These are phyloP conservation scores for Leptographium lundbergii DNA, from an alignment of 2,329 filamentous ascomycete genomes.

Conservation along the genomic window DNA sequence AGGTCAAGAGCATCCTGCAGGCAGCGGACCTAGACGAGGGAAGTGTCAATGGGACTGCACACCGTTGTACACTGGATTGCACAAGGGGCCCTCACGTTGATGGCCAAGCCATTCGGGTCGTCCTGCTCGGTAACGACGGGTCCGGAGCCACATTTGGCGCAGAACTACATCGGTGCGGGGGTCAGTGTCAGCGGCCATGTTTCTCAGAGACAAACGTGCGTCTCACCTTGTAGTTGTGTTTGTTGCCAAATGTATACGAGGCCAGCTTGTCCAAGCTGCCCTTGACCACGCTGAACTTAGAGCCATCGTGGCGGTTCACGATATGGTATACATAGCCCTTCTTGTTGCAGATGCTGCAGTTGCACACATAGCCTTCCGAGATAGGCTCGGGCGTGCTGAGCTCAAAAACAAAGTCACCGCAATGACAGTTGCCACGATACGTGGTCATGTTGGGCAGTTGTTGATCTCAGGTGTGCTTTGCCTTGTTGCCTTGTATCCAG, in stretches of 20 bases:
- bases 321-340: constrained; percentile 31
- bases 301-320: constrained; percentile 14
- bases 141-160: constrained; percentile 34
- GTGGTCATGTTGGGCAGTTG: constrained; percentile 12
- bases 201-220: neutral
- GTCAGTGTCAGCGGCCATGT: neutral
- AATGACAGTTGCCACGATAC: constrained; percentile 47
- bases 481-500: neutral
- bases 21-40: constrained; percentile 21
- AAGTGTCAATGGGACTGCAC: neutral
- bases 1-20: constrained; percentile 29
- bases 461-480: too few species aligned
- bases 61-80: neutral
- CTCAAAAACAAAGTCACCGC: constrained; percentile 39
- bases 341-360: constrained; percentile 52
- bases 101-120: neutral
- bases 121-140: constrained; percentile 21
- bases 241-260: constrained; percentile 29
- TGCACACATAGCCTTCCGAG: constrained; percentile 42
- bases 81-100: constrained; percentile 24
- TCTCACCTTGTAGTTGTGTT: constrained; percentile 28
- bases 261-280: constrained; percentile 28
- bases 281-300: constrained; percentile 31
- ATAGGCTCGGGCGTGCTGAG: constrained; percentile 39
- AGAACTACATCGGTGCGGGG: constrained; percentile 28